Evolutionary conservation across 2,329 filamentous ascomycete species (phyloP).

Genomic region (Geosmithia morbida): DNA sequence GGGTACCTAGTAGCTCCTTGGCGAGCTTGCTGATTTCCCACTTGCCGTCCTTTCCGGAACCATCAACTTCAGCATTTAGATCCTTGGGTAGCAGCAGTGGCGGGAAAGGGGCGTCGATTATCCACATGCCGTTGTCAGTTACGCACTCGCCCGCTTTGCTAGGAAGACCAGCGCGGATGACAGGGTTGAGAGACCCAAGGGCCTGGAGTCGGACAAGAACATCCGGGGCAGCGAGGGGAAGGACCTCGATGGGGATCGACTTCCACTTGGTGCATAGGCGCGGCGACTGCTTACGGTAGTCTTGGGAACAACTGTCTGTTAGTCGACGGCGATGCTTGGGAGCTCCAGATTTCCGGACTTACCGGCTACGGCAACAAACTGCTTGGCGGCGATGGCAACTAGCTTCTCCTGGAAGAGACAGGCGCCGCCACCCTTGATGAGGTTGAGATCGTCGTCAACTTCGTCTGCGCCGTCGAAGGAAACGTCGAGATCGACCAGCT

Average conservation of each 20-base stretch:
- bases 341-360: slow-evolving; percentile 9
- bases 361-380: slow-evolving; percentile 81
- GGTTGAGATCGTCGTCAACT: slow-evolving; percentile 86
- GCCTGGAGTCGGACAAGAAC: slow-evolving; percentile 59
- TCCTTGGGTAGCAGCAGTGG: slow-evolving; percentile 52
- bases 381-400: slow-evolving; percentile 69
- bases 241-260: slow-evolving; percentile 82
- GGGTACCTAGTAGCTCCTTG: slow-evolving; percentile 60
- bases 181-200: slow-evolving; percentile 59
- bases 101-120: slow-evolving; percentile 84
- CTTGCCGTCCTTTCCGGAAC: slow-evolving; percentile 34
- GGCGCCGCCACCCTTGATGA: slow-evolving; percentile 96
- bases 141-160: slow-evolving; percentile 68
- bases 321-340: background rate
- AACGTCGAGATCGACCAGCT: slow-evolving; percentile 55
- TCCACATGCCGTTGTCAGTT: slow-evolving; percentile 49
- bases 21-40: slow-evolving; percentile 75
- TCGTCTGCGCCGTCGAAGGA: slow-evolving; percentile 96
- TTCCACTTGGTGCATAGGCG: slow-evolving; percentile 68
- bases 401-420: slow-evolving; percentile 97
- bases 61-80: slow-evolving; percentile 31
- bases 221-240: slow-evolving; percentile 65
- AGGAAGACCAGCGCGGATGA: slow-evolving; percentile 56
- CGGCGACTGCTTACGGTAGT: slow-evolving; percentile 78
- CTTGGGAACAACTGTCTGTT: slow-evolving; percentile 22